Evolutionary conservation across 345 rosid species (phyloP), one percentile per base, ranked within the genome.

Genomic region (Physaria fendleri): DNA sequence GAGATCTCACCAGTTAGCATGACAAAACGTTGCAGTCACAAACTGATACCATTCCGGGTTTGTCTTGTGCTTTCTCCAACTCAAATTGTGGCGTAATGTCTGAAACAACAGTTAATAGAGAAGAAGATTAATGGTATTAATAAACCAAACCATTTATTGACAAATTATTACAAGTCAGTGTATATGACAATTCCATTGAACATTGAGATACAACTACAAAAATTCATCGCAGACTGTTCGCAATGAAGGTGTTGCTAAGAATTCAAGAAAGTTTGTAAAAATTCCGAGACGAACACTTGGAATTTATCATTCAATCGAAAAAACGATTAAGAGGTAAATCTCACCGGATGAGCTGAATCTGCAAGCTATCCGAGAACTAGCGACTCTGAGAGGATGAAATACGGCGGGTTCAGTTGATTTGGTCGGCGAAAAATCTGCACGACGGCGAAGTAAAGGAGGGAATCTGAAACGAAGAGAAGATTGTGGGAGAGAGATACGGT

Each of bases 41-140:
- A 90, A 90, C 79, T 87, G 95, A 77, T 81, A 85, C 93, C 97
- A 90, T 37, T 73, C 75, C 8, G 95, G 97, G n/a, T 23, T 79
- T 63, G 6, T 44, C 75, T 18, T 66, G 82, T 2, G 74, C 80
- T 74, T 78, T 84, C 41, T 72, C 79, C 37, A 86, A 75, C 57
- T 82, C 90, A 39, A 79, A 75, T 38, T 79, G 77, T 37, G 83
- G 56, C 18, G 74, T 69, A 62, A 84, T 72, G 66, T 86, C 97
- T 86, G 66, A 15, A 51, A 46, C n/a, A n/a, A n/a, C n/a, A n/a
- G n/a, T n/a, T n/a, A n/a, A n/a, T n/a, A n/a, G n/a, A n/a, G n/a
- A n/a, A n/a, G n/a, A n/a, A n/a, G n/a, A n/a, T n/a, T n/a, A n/a
- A n/a, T n/a, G n/a, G n/a, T n/a, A n/a, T n/a, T n/a, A n/a, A n/a